Evolutionary conservation across 345 rosid genomes (phyloP).

Genomic region (Heritiera littoralis): DNA sequence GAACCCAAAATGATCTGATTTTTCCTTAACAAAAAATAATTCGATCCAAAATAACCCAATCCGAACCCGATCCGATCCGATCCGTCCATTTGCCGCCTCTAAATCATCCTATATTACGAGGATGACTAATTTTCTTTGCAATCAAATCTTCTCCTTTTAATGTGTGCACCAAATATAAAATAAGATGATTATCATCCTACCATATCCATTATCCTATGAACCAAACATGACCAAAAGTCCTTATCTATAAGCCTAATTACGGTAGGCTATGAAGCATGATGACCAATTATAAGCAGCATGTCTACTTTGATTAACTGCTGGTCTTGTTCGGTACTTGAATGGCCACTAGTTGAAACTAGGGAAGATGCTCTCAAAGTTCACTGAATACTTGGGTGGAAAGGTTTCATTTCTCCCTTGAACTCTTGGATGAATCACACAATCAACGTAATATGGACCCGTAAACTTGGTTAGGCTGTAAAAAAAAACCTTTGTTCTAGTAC

Average conservation of each 20-base stretch:
- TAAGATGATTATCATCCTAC: too few species aligned
- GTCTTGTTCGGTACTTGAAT: not conserved
- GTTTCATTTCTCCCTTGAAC: not conserved
- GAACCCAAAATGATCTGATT: too few species aligned
- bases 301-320: not conserved
- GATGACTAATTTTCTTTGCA: too few species aligned
- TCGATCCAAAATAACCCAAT: too few species aligned
- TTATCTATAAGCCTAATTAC: not conserved
- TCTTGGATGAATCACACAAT: not conserved
- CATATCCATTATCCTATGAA: too few species aligned
- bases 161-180: too few species aligned
- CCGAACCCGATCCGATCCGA: too few species aligned
- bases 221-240: not conserved
- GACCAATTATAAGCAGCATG: not conserved
- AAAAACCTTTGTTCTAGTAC: not conserved
- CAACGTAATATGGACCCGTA: not conserved
- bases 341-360: not conserved
- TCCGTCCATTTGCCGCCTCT: too few species aligned
- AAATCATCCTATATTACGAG: too few species aligned
- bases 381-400: not conserved
- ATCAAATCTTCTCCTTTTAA: too few species aligned
- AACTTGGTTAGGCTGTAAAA: not conserved
- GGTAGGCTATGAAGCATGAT: not conserved
- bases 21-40: too few species aligned
- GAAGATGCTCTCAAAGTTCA: not conserved